Evolutionary conservation across 2,329 filamentous ascomycete genomes (phyloP), one percentile per base, ranked within the genome.

Genomic region (Beauveria sp.): DNA sequence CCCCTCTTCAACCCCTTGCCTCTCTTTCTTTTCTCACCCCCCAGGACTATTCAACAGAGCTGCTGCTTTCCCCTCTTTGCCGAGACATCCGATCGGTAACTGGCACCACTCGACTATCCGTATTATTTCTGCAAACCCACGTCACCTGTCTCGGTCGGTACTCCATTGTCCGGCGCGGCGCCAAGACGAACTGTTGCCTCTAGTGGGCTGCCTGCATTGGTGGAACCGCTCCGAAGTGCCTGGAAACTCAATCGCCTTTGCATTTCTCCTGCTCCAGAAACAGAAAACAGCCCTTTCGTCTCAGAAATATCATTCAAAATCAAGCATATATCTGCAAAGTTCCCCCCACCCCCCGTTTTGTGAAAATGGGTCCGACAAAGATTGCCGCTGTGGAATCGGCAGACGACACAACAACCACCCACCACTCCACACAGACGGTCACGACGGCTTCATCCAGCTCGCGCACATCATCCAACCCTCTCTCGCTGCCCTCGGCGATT

Each of bases 401-500:
- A 50, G 34, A 50, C 28, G 46, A 53, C 18, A 52, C 34, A 38
- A 16, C 34, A 14, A 38, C 55, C 56, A 51, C 56, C 3, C 49
- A 48, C 3, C 49, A 48, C 34, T 28, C 46, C 46, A 59, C 56
- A 42, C 46, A 42, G 16, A n/a, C 20, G 42, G 5, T 20, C 5
- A 24, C 52, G 20, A 18, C 42, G 18, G 14, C n/a, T 12, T 26
- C 31, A 38, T 4, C n/a, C 5, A 12, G 48, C 8, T 3, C n/a
- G 6, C 61, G 55, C 28, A 22, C 54, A 8, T 46, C 52, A 4
- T 79, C 58, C 76, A 77, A 62, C 83, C 81, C n/a, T 43, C 67
- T 73, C 51, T 62, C 71, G 46, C 73, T 74, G 10, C 86, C 87
- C 60, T 86, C 84, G 72, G 80, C 81, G 43, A 91, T 92, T 61